These are phyloP conservation scores for Jimgerdemannia flammicorona DNA, from an alignment of 192 early-diverging fungal genomes.

Conservation along the genomic window DNA sequence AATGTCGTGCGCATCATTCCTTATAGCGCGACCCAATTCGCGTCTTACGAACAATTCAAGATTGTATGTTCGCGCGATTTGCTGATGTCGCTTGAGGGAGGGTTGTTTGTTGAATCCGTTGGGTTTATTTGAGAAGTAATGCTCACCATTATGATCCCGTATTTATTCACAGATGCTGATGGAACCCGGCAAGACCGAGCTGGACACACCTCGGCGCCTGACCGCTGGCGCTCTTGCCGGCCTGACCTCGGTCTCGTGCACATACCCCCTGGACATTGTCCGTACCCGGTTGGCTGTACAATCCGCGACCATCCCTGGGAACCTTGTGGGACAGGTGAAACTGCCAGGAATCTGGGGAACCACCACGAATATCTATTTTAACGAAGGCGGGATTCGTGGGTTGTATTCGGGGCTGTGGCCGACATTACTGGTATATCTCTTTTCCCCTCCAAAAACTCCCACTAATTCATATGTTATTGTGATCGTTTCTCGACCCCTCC, in stretches of 20 bases:
- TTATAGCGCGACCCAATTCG: conserved; percentile 81
- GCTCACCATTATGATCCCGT: not conserved
- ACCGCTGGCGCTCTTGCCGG: conserved; percentile 73
- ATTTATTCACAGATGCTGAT: conserved; percentile 43
- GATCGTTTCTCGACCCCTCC: not conserved
- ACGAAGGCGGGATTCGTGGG: conserved; percentile 70
- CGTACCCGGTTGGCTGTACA: conserved; percentile 75
- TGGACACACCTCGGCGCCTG: conserved; percentile 68
- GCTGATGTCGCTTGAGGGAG: not conserved
- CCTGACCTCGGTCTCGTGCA: conserved; percentile 71
- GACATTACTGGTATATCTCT: conserved; percentile 48
- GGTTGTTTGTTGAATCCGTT: too few relatives aligned
- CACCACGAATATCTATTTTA: conserved; percentile 58
- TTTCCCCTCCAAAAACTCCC: not conserved
- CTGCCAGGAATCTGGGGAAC: conserved; percentile 70
- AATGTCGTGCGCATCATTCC: conserved; percentile 81
- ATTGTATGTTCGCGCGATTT: conserved; percentile 12
- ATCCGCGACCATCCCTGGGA: conserved; percentile 47
- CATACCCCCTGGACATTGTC: conserved; percentile 78
- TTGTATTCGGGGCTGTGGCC: conserved; percentile 72
- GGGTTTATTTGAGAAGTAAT: too few relatives aligned
- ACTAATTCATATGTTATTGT: not conserved
- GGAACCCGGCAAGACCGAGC: conserved; percentile 61
- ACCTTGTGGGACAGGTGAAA: conserved; percentile 14
- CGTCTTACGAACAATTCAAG: conserved; percentile 79